Evolutionary conservation across 352 stramenopile genomes (phyloP).

Genomic region (Phytophthora pseudosyringae): DNA sequence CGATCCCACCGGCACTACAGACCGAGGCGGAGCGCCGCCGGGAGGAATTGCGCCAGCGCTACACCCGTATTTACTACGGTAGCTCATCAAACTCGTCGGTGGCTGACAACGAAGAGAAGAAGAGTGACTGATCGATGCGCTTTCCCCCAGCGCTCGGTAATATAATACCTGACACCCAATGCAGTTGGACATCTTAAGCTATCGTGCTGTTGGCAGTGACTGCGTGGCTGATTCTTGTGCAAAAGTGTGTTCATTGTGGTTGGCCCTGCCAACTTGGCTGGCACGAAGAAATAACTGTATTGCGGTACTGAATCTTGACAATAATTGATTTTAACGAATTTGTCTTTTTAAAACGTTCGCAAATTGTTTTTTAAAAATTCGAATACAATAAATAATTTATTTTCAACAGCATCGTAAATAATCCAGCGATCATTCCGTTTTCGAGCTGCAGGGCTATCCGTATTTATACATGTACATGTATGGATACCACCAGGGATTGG

Average conservation of each 20-base stretch:
- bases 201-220: no score
- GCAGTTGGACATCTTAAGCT: neutral
- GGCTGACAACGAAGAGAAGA: constrained; percentile 45
- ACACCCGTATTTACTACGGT: constrained; percentile 65
- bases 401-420: no score
- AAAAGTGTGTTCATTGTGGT: constrained; percentile 2
- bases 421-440: no score
- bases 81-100: constrained; percentile 25
- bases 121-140: constrained; percentile 36
- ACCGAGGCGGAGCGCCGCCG: constrained; percentile 58
- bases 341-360: no score
- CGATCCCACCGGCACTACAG: constrained; percentile 42
- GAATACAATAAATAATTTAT: no score
- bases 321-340: no score
- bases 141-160: constrained; percentile 15
- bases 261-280: neutral
- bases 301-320: no score
- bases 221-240: neutral
- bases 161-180: constrained; percentile 27
- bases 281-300: no score
- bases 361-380: constrained; percentile 5
- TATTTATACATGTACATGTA: no score
- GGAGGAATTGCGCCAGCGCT: constrained; percentile 61
- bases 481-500: no score
- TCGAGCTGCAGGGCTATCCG: no score